Percentiles rank a stretch among this genome's conserved stretches.
Evolutionary conservation across 208 protist genomes (phyloP).

Genomic region (Crithidia acanthocephali): DNA sequence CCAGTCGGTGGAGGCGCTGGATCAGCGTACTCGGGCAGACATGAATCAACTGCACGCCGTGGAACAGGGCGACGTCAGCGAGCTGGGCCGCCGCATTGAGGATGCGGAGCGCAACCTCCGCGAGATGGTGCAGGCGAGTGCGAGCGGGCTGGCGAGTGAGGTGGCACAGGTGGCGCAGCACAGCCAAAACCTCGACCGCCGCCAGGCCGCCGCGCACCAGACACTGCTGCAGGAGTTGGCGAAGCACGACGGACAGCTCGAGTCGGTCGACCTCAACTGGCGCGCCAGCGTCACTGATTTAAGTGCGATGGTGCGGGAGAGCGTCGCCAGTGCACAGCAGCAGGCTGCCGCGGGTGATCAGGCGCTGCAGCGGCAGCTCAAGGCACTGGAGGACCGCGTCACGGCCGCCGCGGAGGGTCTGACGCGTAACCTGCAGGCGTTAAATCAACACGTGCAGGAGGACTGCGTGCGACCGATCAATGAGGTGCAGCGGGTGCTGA

Average conservation of each 20-base stretch:
- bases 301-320: constrained; percentile 45
- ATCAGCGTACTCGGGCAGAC: constrained; percentile 59
- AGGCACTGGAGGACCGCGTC: constrained; percentile 43
- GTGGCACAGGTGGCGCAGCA: constrained; percentile 63
- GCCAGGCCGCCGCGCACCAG: constrained; percentile 63
- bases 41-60: constrained; percentile 52
- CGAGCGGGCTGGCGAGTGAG: constrained; percentile 60
- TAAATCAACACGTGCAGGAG: constrained; percentile 37
- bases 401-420: constrained; percentile 29
- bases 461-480: constrained; percentile 49
- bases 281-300: constrained; percentile 72
- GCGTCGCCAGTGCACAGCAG: constrained; percentile 29
- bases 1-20: constrained; percentile 51
- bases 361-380: constrained; percentile 46
- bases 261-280: constrained; percentile 81
- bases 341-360: constrained; percentile 38
- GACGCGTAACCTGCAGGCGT: constrained; percentile 33
- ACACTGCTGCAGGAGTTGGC: constrained; percentile 67
- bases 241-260: constrained; percentile 73
- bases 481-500: constrained; percentile 34
- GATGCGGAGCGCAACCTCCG: constrained; percentile 38
- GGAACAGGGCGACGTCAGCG: constrained; percentile 47
- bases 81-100: constrained; percentile 42
- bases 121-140: constrained; percentile 48
- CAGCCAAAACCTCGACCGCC: constrained; percentile 60